These are phyloP conservation scores for Aspergillus bombycis DNA, from an alignment of 2,329 filamentous ascomycete genomes.

Conservation along the genomic window DNA sequence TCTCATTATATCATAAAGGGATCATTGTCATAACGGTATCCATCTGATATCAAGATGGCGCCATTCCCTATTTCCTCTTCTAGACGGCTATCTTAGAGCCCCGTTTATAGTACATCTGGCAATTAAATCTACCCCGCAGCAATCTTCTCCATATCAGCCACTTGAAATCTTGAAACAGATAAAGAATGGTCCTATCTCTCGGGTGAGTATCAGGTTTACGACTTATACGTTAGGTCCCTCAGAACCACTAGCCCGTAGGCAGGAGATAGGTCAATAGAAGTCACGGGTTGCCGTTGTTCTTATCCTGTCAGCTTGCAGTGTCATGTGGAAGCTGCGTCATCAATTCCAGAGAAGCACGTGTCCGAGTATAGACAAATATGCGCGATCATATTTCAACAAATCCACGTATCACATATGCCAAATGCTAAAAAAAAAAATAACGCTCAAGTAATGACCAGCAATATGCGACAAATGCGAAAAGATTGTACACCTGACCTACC, in stretches of 20 bases:
- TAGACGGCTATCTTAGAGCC: not conserved
- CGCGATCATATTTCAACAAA: not conserved
- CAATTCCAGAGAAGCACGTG: not conserved
- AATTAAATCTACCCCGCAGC: not conserved
- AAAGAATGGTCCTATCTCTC: not conserved
- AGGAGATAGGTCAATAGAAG: not conserved
- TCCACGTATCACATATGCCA: not conserved
- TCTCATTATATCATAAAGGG: not conserved
- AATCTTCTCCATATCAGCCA: not conserved
- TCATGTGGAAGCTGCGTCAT: not conserved
- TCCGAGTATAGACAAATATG: not conserved
- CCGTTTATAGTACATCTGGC: not conserved
- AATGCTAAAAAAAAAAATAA: not conserved
- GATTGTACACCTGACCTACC: not conserved
- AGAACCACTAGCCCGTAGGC: not conserved
- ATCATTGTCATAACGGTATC: not conserved
- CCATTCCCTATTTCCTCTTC: not conserved
- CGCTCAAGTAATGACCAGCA: conserved; percentile 5
- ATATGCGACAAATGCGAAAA: not conserved
- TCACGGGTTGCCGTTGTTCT: not conserved
- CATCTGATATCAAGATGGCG: not conserved
- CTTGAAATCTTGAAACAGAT: not conserved
- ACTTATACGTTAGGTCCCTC: not conserved
- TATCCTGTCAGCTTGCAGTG: not conserved
- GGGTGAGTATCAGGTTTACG: not conserved